Conservation (phyloP, 2,329 filamentous ascomycete species). For the Esteya vermicola region DNA sequence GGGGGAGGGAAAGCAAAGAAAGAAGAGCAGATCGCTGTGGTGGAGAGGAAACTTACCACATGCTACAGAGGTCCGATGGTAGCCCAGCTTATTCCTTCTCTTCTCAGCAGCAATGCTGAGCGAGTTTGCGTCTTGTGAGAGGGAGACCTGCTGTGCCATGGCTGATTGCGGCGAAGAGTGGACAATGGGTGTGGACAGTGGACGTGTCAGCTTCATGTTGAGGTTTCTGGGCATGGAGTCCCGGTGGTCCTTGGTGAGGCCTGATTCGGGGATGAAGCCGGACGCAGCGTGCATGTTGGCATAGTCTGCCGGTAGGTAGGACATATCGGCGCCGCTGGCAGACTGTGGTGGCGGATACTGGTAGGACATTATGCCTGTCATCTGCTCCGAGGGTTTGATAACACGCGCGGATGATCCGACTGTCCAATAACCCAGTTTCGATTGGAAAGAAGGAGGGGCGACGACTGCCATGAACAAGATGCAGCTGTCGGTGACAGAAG, state of each 20-base stretch:
- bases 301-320: constrained; percentile 20
- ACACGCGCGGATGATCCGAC: constrained; percentile 16
- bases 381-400: constrained; percentile 16
- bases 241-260: constrained; percentile 21
- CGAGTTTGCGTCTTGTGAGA: constrained; percentile 18
- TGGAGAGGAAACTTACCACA: constrained; percentile 66
- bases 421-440: constrained; percentile 18
- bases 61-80: constrained; percentile 87
- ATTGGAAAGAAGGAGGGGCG: constrained; percentile 16
- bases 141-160: constrained; percentile 10
- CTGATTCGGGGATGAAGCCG: constrained; percentile 14
- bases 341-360: constrained; percentile 30
- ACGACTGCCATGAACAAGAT: constrained; percentile 21
- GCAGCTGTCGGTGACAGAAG: not conserved
- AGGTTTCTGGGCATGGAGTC: constrained; percentile 22
- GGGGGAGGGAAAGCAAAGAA: no score
- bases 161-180: constrained; percentile 16
- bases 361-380: constrained; percentile 33
- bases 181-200: constrained; percentile 34
- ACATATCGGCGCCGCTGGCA: constrained; percentile 24
- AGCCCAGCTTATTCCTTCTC: constrained; percentile 79
- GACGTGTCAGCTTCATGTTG: constrained; percentile 30
- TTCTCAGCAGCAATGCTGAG: constrained; percentile 31
- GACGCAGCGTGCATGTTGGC: constrained; percentile 18
- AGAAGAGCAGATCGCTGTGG: no score